Conservation (phyloP, 2,329 filamentous ascomycete genomes). For the Esteya vermicola region DNA sequence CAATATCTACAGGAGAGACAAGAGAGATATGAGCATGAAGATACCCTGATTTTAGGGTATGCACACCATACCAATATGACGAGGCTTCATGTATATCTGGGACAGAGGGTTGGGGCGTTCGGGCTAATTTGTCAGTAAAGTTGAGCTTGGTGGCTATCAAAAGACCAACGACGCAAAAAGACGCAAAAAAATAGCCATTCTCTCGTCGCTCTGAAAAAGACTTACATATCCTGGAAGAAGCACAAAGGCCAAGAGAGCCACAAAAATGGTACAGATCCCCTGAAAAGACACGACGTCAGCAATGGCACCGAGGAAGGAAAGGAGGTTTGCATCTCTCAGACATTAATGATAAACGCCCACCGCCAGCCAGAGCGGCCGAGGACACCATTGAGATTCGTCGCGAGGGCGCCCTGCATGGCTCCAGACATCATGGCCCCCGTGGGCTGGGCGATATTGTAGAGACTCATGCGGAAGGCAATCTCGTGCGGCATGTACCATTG, state of each 20-base stretch:
- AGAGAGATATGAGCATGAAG: no score
- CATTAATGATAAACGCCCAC: slow-evolving; percentile 7
- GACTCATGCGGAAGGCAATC: slow-evolving; percentile 6
- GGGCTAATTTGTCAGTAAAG: not conserved
- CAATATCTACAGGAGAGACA: no score
- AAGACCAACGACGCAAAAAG: no score
- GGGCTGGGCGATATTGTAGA: slow-evolving; percentile 7
- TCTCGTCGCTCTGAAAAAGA: no score
- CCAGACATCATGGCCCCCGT: slow-evolving; percentile 5
- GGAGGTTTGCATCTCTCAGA: no score
- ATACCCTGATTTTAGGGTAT: no score
- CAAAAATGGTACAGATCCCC: slow-evolving; percentile 4
- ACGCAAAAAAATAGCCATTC: no score
- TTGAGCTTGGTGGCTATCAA: no score
- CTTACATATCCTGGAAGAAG: slow-evolving; percentile 5
- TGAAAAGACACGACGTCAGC: not conserved
- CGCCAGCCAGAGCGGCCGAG: slow-evolving; percentile 5
- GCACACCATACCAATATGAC: not conserved
- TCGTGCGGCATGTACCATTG: slow-evolving; percentile 7
- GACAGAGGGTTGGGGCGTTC: slow-evolving; percentile 4
- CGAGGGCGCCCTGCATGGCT: slow-evolving; percentile 4
- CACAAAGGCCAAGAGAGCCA: slow-evolving; percentile 3
- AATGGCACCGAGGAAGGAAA: not conserved
- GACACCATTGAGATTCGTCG: slow-evolving; percentile 2
- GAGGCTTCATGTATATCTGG: slow-evolving; percentile 4